Conservation (phyloP, 306 rosid species). For the Quercus alba region DNA sequence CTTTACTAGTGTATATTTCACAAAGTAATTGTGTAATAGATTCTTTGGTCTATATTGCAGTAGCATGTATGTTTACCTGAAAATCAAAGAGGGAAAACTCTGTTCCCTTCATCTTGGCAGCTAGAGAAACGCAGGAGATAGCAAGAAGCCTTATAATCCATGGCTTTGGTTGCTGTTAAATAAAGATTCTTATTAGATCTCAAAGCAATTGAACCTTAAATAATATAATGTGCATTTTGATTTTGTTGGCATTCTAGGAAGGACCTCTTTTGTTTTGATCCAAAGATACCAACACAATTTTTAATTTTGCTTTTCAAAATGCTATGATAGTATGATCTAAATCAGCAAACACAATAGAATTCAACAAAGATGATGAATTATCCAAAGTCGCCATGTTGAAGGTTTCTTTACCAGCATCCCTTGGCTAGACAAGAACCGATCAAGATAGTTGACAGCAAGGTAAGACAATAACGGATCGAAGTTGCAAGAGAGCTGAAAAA, state of each 20-base stretch:
- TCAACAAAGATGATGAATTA: background rate
- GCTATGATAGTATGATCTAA: background rate
- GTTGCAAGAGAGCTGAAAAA: slow-evolving; percentile 50
- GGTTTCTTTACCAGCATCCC: slow-evolving; percentile 49
- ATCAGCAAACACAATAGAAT: background rate
- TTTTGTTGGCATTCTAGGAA: background rate
- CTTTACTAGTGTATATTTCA: background rate
- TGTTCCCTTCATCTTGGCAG: slow-evolving; percentile 76
- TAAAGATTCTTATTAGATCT: slow-evolving; percentile 42
- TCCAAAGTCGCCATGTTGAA: background rate
- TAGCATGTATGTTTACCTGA: slow-evolving; percentile 44
- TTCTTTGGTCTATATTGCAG: background rate
- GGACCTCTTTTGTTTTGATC: background rate
- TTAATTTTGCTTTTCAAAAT: background rate
- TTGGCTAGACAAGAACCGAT: slow-evolving; percentile 77
- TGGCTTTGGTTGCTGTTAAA: slow-evolving; percentile 71
- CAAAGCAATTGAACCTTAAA: slow-evolving; percentile 4
- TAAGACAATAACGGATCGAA: slow-evolving; percentile 62
- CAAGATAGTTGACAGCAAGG: slow-evolving; percentile 82
- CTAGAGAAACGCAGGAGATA: slow-evolving; percentile 71
- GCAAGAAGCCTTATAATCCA: slow-evolving; percentile 84
- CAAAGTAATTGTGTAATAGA: background rate
- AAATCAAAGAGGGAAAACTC: slow-evolving; percentile 49
- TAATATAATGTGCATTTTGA: background rate
- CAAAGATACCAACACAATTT: background rate